Evolutionary conservation across 805 yeast species (phyloP), one percentile per base, ranked within the genome.

Genomic region (Saccharomycopsis malanga): DNA sequence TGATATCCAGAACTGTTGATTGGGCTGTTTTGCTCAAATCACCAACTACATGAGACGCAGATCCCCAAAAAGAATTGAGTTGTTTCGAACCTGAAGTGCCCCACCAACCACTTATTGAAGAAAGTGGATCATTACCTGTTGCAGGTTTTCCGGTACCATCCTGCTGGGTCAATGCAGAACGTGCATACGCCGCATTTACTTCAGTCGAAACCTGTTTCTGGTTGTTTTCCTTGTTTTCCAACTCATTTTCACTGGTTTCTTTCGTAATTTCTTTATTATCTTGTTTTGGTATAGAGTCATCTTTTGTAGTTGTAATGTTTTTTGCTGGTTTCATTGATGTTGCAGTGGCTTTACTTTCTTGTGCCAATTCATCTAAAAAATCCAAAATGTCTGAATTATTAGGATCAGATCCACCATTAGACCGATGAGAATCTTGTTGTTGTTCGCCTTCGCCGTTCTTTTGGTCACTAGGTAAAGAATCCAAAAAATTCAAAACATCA

Each of bases 401-500:
- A 9, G 53, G 54, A 46, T 77, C 81, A 41, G 74, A 76, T 50
- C 72, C 77, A n/a, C n/a, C n/a, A n/a, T n/a, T n/a, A n/a, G n/a
- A n/a, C n/a, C n/a, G n/a, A n/a, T n/a, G n/a, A n/a, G n/a, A n/a
- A n/a, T n/a, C n/a, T 4, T 63, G 45, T 54, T 74, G 73, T 2
- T 59, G 72, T 5, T 57, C 58, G 18, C 53, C 59, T 39, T 61
- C 55, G 15, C 50, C 49, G 12, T n/a, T 57, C 37, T 52, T 49
- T 23, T 71, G 65, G 21, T 73, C 70, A 42, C 81, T 87, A 2
- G 94, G 93, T 40, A 87, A 72, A 0, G 89, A 82, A 58, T 83
- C 87, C 55, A 85, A 71, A 59, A 86, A 86, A 53, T 84, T 91
- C 46, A 85, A 70, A 4, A 85, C 91, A 57, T 84, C 91, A 53